Conservation (phyloP, 345 rosid genomes). For the Clarkia xantiana region DNA sequence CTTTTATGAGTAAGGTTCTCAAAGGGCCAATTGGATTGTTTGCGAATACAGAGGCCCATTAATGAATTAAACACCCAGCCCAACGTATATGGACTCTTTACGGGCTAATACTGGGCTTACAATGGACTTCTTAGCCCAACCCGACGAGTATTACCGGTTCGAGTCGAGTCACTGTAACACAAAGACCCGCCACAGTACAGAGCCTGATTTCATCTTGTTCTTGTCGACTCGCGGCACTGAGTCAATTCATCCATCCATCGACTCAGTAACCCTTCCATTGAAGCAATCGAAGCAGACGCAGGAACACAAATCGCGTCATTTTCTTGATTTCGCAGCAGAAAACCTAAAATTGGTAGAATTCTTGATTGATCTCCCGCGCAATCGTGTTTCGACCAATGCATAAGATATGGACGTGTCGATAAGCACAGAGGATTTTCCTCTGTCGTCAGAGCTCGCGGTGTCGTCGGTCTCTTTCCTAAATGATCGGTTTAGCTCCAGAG, state of each 20-base stretch:
- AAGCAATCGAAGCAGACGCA: constrained; percentile 3
- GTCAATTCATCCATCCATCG: neutral
- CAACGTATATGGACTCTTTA: too few species aligned
- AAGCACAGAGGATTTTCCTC: constrained; percentile 37
- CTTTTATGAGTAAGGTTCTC: too few species aligned
- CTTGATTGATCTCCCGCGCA: neutral
- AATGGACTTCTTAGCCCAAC: neutral
- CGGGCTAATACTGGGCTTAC: too few species aligned
- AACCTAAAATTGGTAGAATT: neutral
- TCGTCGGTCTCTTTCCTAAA: constrained; percentile 38
- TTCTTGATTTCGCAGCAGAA: neutral
- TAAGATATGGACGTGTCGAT: constrained; percentile 29
- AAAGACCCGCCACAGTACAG: too few species aligned
- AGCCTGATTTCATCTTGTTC: neutral
- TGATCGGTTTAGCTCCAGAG: constrained; percentile 26
- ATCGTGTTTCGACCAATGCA: neutral
- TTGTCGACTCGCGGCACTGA: neutral
- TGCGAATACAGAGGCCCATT: neutral
- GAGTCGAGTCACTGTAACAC: too few species aligned
- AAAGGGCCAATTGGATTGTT: neutral
- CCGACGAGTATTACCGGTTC: too few species aligned
- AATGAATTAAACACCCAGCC: neutral
- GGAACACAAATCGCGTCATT: neutral
- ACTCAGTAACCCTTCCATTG: neutral
- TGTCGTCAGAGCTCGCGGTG: constrained; percentile 26